Base-by-base conservation (phyloP, 352 stramenopile genomes). In the Pythium brassicae region DNA sequence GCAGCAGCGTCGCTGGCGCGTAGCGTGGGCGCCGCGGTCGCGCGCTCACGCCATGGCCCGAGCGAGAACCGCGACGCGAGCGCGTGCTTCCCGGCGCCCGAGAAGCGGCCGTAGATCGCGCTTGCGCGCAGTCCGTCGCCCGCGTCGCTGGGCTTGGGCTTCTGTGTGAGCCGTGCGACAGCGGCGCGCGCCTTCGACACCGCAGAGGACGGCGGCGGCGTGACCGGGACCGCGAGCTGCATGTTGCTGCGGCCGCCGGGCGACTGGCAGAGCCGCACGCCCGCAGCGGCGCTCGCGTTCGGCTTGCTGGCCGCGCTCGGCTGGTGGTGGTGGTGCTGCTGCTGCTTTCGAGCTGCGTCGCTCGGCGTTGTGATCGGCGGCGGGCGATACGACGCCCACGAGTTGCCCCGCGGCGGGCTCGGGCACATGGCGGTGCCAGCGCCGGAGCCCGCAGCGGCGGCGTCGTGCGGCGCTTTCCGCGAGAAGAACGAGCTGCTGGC, bases 141-240 rank as follows among this genome's bases (percentile, higher is more conserved):
- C 23, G 23, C 35, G 27, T 10, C 53, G 10, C 48, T 43, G 14
- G 27, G 15, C 27, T 63, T 63, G 22, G 35, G 20, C 34, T 54
- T 54, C 5, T 22, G 45, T n/a, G 29, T 14, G 40, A 25, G 19
- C 40, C 23, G 22, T 17, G 40, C 19, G 8, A 25, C 29, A 3
- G 47, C 47, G 4, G 26, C 29, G 6, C 40, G 45, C 19, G 62
- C 17, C 43, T 61, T 51, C 15, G 37, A 47, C 15, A 34, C 50
- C 12, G 46, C 40, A 9, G 54, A 62, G n/a, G n/a, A n/a, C n/a
- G n/a, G n/a, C 19, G 53, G 55, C 9, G 69, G 70, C 0, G 70
- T 74, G 29, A 74, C 53, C 0, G 72, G 67, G 48, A 72, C 70
- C n/a, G 66, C 66, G 43, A 86, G 61, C 39, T 74, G 63, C 20